Percentiles rank a stretch among this genome's conserved stretches.
phyloP scores from a whole-genome alignment of 352 stramenopile genomes.

The Paralagenidium karlingii region DNA sequence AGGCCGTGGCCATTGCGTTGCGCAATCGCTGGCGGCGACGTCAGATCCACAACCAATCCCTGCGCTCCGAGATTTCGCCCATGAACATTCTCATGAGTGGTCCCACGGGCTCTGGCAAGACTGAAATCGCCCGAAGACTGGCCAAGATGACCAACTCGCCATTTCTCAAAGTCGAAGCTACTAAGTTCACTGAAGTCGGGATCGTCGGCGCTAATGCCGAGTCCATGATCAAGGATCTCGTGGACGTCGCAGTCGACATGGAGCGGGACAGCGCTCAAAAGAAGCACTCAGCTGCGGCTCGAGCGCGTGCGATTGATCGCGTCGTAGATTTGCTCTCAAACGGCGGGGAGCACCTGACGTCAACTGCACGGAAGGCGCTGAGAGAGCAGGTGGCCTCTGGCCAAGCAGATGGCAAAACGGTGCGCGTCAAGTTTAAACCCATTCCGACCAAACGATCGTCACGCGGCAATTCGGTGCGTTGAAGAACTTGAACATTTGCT shows the following conservation, averaged over 20 bases:
- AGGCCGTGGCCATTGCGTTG: constrained; percentile 96
- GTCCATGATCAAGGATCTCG: constrained; percentile 97
- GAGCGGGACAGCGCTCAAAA: constrained; percentile 65
- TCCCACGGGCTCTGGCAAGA: constrained; percentile 96
- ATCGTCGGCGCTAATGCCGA: constrained; percentile 98
- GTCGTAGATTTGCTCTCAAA: constrained; percentile 62
- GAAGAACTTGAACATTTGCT: constrained; percentile 4
- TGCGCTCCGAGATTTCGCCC: constrained; percentile 87
- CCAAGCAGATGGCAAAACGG: constrained; percentile 29
- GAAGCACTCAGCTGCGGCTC: constrained; percentile 77
- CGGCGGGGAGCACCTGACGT: constrained; percentile 17
- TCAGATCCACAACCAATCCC: constrained; percentile 81
- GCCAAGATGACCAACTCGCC: constrained; percentile 95
- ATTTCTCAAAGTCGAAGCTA: constrained; percentile 98
- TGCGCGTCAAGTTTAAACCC: constrained; percentile 40
- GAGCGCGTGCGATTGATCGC: constrained; percentile 83
- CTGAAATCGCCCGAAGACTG: constrained; percentile 96
- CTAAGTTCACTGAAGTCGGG: constrained; percentile 99
- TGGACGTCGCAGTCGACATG: constrained; percentile 92
- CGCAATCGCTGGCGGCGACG: constrained; percentile 95
- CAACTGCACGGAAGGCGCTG: constrained; percentile 25
- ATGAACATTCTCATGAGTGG: constrained; percentile 99
- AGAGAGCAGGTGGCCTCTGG: constrained; percentile 48
- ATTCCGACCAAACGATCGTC: constrained; percentile 13
- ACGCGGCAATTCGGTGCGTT: constrained; percentile 1